Evolutionary conservation across 208 protist species (phyloP), one percentile per base, ranked within the genome.

Genomic region (Zelonia costaricensis): DNA sequence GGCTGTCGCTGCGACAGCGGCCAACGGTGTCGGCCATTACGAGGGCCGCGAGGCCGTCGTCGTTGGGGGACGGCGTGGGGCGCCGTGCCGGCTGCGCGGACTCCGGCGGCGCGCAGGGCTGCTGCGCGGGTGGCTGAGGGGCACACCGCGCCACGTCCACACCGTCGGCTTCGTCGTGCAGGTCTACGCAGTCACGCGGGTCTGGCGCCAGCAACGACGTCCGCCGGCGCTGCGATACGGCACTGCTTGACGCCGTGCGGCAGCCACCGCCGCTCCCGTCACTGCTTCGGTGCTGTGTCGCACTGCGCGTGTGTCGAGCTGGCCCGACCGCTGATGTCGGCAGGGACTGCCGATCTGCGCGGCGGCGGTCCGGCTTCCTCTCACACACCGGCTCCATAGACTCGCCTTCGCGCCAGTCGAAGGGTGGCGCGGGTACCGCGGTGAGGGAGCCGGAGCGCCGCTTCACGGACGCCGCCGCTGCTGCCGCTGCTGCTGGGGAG

Each of bases 1-100:
- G 42, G 51, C 66, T 73, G 58, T 73, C 52, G 33, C 66, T 73
- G 36, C 33, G 66, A 38, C 66, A 73, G 25, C 57, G 58, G 10
- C 33, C 49, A 18, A 73, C 58, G 9, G 51, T 47, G 18, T 27
- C 46, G 25, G 66, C 66, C 44, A 62, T 65, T 31, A 73, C 66
- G 22, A 73, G 52, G 35, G 58, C 66, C 12, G 39, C 16, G 15
- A 73, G 38, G 44, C 66, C 53, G 15, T 56, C 52, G 10, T 9
- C 57, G 6, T 8, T 46, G 8, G 42, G 9, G 42, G 6, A 9
- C 7, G 2, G 20, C 18, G 8, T 39, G 22, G 15, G 12, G 42
- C n/a, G 61, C 12, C 27, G 48, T 7, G 4, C 23, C 30, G 1
- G 61, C 23, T 28, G 58, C 33, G 20, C 27, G 27, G 39, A n/a